These are phyloP conservation scores for Monilinia fructicola DNA, from an alignment of 2,329 filamentous ascomycete species.

Conservation along the genomic window DNA sequence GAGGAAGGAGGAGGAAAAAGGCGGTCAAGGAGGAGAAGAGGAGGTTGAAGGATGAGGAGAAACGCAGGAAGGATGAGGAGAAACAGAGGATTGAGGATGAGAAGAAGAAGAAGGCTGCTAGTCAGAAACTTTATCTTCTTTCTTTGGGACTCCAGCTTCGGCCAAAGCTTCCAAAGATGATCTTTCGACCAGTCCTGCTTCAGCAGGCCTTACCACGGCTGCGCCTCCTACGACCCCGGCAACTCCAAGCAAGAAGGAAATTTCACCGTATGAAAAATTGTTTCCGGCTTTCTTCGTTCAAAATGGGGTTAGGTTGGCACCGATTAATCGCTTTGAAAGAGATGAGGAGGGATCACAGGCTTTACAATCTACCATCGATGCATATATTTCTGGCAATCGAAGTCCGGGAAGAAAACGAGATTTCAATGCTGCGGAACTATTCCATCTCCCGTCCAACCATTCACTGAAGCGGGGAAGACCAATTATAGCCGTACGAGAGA, in stretches of 20 bases:
- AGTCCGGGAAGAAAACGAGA: constrained; percentile 45
- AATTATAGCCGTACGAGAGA: constrained; percentile 35
- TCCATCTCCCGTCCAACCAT: constrained; percentile 45
- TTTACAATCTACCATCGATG: constrained; percentile 54
- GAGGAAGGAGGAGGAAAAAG: constrained; percentile 43
- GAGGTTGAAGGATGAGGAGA: constrained; percentile 38
- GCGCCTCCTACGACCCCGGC: constrained; percentile 18
- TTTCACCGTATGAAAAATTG: constrained; percentile 52
- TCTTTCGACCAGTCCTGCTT: constrained; percentile 34
- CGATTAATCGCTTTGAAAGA: constrained; percentile 52
- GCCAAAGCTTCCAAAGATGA: constrained; percentile 27
- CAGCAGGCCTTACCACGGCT: constrained; percentile 27
- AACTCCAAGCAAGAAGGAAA: constrained; percentile 38
- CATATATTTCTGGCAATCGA: constrained; percentile 50
- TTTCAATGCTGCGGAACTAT: constrained; percentile 49
- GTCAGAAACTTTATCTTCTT: constrained; percentile 44
- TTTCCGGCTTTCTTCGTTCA: constrained; percentile 84
- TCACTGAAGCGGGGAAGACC: constrained; percentile 46
- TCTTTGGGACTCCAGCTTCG: constrained; percentile 31
- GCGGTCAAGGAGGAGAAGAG: constrained; percentile 42
- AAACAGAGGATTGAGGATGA: constrained; percentile 48
- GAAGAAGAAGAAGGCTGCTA: constrained; percentile 48
- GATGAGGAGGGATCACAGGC: constrained; percentile 56
- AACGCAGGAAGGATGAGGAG: constrained; percentile 41
- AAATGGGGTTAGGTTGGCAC: constrained; percentile 69